Conservation (phyloP, 805 yeast species). For the Ogataea methylovora region DNA sequence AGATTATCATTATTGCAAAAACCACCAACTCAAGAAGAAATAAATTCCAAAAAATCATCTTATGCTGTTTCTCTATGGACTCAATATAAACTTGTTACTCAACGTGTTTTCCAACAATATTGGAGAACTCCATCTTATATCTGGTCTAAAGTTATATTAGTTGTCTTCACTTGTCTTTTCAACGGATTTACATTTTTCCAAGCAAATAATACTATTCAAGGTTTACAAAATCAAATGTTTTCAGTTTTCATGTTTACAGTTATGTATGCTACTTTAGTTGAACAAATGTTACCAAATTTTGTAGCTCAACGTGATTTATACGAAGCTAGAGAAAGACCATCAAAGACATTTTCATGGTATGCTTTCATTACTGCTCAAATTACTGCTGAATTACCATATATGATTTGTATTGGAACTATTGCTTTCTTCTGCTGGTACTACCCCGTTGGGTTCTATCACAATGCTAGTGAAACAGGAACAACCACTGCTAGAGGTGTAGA, state of each 20-base stretch:
- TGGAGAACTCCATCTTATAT: slow-evolving; percentile 59
- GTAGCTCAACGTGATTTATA: slow-evolving; percentile 56
- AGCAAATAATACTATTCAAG: slow-evolving; percentile 53
- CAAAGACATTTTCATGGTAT: slow-evolving; percentile 62
- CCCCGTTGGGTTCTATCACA: slow-evolving; percentile 58
- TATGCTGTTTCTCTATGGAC: slow-evolving; percentile 34
- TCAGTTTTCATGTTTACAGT: slow-evolving; percentile 62
- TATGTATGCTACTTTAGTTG: slow-evolving; percentile 46
- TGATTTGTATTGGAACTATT: slow-evolving; percentile 52
- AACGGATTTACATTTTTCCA: slow-evolving; percentile 67
- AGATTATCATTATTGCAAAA: slow-evolving; percentile 25
- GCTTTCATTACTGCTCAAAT: slow-evolving; percentile 57
- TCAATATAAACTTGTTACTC: slow-evolving; percentile 38
- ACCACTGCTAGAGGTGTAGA: slow-evolving; percentile 50
- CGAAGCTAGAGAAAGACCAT: slow-evolving; percentile 68
- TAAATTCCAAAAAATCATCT: no score
- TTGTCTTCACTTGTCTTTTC: slow-evolving; percentile 46
- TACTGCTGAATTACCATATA: slow-evolving; percentile 62
- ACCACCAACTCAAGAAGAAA: slow-evolving; percentile 26
- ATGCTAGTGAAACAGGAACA: slow-evolving; percentile 44
- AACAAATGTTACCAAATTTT: slow-evolving; percentile 58
- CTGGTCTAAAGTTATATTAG: slow-evolving; percentile 49
- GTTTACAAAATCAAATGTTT: slow-evolving; percentile 79
- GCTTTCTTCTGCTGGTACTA: slow-evolving; percentile 62
- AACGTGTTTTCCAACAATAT: slow-evolving; percentile 51